These are phyloP conservation scores for Linum trigynum DNA, from an alignment of 345 rosid species.

Conservation along the genomic window DNA sequence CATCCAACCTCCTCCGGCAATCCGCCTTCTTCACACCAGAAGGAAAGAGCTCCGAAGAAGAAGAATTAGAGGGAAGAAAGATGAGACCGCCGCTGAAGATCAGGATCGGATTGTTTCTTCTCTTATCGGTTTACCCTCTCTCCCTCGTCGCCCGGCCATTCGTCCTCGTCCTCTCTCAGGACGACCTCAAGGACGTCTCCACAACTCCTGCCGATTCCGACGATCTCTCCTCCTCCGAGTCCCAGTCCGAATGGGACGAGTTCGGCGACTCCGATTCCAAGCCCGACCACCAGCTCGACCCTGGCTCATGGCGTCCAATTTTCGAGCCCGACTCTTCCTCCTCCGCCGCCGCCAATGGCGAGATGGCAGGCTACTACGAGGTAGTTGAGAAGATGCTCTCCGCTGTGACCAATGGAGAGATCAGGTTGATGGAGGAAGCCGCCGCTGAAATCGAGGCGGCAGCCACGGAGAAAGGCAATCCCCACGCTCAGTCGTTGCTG, in stretches of 20 bases:
- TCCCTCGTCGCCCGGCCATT: conserved; percentile 55
- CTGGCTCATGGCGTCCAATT: conserved; percentile 25
- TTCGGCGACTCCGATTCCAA: conserved; percentile 60
- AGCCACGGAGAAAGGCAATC: conserved; percentile 44
- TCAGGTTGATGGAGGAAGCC: conserved; percentile 60
- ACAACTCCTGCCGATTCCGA: conserved; percentile 25
- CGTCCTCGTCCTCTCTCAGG: conserved; percentile 67
- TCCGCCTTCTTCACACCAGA: too few species aligned
- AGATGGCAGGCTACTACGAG: conserved; percentile 36
- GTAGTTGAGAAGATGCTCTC: conserved; percentile 46
- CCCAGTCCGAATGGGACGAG: conserved; percentile 61
- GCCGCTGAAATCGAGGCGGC: conserved; percentile 50
- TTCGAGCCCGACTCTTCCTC: conserved; percentile 57
- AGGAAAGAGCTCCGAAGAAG: too few species aligned
- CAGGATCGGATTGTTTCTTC: conserved; percentile 19
- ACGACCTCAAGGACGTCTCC: conserved; percentile 63
- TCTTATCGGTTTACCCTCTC: conserved; percentile 20
- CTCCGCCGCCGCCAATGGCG: conserved; percentile 14
- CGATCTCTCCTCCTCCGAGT: conserved; percentile 29
- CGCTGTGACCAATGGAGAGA: conserved; percentile 47
- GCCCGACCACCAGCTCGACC: conserved; percentile 73
- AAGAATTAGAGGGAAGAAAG: neutral
- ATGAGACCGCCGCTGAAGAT: neutral
- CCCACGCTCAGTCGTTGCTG: conserved; percentile 64
- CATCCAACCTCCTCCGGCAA: too few species aligned